A percentile compares a stretch with the other conserved stretches of the same genome.
Conservation (phyloP, 2,329 filamentous ascomycete species). For the Akanthomyces uredinophilus region DNA sequence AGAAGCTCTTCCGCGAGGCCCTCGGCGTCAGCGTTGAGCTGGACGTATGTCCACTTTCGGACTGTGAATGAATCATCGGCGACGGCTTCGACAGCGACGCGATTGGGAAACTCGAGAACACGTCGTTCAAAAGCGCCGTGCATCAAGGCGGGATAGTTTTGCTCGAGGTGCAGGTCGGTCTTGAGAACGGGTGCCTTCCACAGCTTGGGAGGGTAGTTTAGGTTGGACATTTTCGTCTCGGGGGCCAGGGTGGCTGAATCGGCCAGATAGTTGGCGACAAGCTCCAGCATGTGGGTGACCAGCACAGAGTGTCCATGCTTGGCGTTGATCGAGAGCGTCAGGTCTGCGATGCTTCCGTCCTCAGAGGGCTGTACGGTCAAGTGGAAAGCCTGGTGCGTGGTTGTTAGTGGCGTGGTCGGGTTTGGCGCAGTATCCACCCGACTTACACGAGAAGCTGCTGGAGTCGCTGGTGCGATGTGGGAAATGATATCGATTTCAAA, state of each 20-base stretch:
- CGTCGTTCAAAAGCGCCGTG: conserved; percentile 12
- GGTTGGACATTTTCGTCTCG: conserved; percentile 5
- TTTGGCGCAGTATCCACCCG: background rate
- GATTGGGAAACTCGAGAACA: conserved; percentile 7
- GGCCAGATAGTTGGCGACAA: conserved; percentile 13
- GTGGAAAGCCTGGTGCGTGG: background rate
- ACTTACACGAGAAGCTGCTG: conserved; percentile 1
- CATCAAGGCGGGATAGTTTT: conserved; percentile 8
- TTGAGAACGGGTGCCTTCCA: conserved; percentile 12
- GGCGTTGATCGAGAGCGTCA: background rate
- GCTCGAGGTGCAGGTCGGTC: conserved; percentile 5
- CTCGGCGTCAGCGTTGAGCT: conserved; percentile 12
- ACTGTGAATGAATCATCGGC: conserved; percentile 12
- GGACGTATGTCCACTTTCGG: conserved; percentile 9
- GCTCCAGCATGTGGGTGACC: background rate
- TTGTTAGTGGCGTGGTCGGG: background rate
- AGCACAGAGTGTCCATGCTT: conserved; percentile 6
- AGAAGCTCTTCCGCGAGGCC: conserved; percentile 10
- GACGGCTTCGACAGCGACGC: conserved; percentile 12
- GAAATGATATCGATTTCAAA: conserved; percentile 7
- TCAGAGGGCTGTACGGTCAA: conserved; percentile 3
- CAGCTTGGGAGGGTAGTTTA: conserved; percentile 8
- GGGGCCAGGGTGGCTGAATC: background rate
- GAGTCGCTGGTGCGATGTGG: background rate
- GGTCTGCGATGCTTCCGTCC: conserved; percentile 1